Conservation (phyloP, 345 rosid species). For the Gossypium australe region DNA sequence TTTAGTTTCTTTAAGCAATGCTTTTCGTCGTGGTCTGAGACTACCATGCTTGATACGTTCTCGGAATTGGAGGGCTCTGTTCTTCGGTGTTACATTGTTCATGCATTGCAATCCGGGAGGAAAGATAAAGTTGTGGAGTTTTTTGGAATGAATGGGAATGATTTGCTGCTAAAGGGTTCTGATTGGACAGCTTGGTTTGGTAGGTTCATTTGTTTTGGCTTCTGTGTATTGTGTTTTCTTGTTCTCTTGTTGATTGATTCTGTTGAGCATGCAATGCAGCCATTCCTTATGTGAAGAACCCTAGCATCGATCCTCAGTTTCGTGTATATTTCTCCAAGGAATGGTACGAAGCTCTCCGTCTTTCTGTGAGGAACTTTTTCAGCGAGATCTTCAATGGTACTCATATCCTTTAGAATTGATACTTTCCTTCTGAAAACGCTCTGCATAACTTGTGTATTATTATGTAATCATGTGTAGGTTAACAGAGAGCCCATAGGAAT, state of each 20-base stretch:
- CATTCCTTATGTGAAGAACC: slow-evolving; percentile 54
- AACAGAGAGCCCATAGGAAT: neutral
- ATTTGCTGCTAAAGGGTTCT: slow-evolving; percentile 36
- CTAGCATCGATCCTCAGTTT: slow-evolving; percentile 58
- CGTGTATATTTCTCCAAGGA: slow-evolving; percentile 59
- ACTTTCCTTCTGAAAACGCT: neutral
- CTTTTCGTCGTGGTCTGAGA: slow-evolving; percentile 41
- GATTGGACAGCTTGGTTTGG: slow-evolving; percentile 72
- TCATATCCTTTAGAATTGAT: slow-evolving; percentile 54
- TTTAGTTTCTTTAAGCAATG: slow-evolving; percentile 50
- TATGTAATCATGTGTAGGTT: neutral
- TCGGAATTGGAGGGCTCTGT: slow-evolving; percentile 46
- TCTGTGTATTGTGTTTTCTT: neutral
- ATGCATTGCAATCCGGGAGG: slow-evolving; percentile 41
- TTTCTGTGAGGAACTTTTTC: slow-evolving; percentile 62
- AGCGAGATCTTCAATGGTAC: slow-evolving; percentile 59
- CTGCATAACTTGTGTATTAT: neutral
- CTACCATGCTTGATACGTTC: slow-evolving; percentile 29
- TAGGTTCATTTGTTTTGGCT: slow-evolving; percentile 25
- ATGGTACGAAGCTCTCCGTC: slow-evolving; percentile 57
- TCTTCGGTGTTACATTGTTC: slow-evolving; percentile 43
- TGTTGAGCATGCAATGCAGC: slow-evolving; percentile 31
- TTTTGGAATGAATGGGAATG: slow-evolving; percentile 45
- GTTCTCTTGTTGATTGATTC: slow-evolving; percentile 1
- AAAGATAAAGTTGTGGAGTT: slow-evolving; percentile 55